Evolutionary conservation across 2,329 filamentous ascomycete species (phyloP), one percentile per base, ranked within the genome.

Genomic region (Penicillium sp.): DNA sequence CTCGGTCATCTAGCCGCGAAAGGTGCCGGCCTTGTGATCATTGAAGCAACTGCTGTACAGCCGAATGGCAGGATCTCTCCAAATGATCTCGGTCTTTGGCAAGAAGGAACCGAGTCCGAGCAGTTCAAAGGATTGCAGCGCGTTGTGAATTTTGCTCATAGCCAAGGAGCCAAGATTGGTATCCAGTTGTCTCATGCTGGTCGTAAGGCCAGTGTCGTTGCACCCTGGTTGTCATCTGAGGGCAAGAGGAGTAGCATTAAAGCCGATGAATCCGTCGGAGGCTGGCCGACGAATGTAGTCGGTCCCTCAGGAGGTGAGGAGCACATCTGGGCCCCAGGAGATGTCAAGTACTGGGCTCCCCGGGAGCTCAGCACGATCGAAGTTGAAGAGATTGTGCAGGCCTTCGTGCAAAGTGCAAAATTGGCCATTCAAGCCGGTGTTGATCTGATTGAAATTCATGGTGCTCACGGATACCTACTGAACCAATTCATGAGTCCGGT

Each of bases 151-250:
- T 94, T 91, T 59, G 83, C 87, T 3, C 90, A 95, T 75, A 84
- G 82, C 18, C 92, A 96, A 72, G 83, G 82, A 64, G 86, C 90
- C 65, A 86, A 89, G 63, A 83, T 89, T 46, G 90, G 82, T 44
- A 88, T 96, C 62, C 92, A 96, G 76, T 81, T 96, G 2, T 88
- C 79, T 1, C 92, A 96, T 68, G 91, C 90, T 0, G 92, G 92
- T 7, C 72, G 83, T 25, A 86, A 86, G 62, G 82, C 82, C 1
- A 80, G 77, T 55, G 82, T 78, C 0, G 76, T 82, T 1, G 79
- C 83, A 0, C 83, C 83, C 0, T 77, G 74, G 75, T 20, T 75
- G 0, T 66, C 68, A 1, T 57, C 55, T 0, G 43, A 66, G 40
- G 51, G 53, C 2, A 63, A 66, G 2, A 52, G 58, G 51, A 54